phyloP scores from a whole-genome alignment of 192 early-diverging fungal genomes.

The Podila horticola region DNA sequence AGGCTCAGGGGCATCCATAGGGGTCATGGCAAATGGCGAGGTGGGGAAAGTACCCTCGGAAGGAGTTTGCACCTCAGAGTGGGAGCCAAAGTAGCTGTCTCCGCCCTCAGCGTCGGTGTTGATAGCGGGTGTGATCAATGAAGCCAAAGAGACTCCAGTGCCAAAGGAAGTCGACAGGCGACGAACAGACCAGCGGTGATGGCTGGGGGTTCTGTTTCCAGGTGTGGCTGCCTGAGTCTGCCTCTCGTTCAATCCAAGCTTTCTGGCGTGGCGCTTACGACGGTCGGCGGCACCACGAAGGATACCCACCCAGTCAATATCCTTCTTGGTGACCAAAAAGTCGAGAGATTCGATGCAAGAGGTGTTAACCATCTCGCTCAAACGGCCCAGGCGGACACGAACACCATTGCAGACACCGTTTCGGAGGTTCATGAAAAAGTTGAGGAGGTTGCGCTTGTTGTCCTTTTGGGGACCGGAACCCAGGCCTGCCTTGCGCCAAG shows the following conservation, averaged over 20 bases:
- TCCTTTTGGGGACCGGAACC: conserved; percentile 27
- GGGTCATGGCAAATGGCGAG: conserved; percentile 35
- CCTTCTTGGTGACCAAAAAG: conserved; percentile 74
- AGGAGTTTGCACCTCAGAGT: conserved; percentile 24
- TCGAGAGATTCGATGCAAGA: conserved; percentile 81
- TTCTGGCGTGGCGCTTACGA: conserved; percentile 43
- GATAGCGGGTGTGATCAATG: conserved; percentile 37
- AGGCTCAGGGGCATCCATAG: conserved; percentile 28
- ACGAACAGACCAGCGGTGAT: conserved; percentile 48
- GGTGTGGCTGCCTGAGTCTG: conserved; percentile 59
- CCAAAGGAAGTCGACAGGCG: conserved; percentile 23
- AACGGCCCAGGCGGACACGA: conserved; percentile 75
- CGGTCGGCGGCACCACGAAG: conserved; percentile 43
- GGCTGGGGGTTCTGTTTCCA: conserved; percentile 54
- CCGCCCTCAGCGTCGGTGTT: conserved; percentile 26
- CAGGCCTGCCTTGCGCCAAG: conserved; percentile 12
- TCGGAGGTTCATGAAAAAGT: conserved; percentile 84
- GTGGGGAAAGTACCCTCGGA: conserved; percentile 22
- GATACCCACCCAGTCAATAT: conserved; percentile 59
- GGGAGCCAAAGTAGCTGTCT: conserved; percentile 45
- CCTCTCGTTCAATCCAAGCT: conserved; percentile 58
- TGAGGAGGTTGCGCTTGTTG: conserved; percentile 70
- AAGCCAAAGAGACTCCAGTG: conserved; percentile 20
- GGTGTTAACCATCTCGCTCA: conserved; percentile 79
- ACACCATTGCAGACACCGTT: conserved; percentile 70